Base-by-base conservation (phyloP, 768 basidiomycete genomes). In the Xerocomus spinulosus region DNA sequence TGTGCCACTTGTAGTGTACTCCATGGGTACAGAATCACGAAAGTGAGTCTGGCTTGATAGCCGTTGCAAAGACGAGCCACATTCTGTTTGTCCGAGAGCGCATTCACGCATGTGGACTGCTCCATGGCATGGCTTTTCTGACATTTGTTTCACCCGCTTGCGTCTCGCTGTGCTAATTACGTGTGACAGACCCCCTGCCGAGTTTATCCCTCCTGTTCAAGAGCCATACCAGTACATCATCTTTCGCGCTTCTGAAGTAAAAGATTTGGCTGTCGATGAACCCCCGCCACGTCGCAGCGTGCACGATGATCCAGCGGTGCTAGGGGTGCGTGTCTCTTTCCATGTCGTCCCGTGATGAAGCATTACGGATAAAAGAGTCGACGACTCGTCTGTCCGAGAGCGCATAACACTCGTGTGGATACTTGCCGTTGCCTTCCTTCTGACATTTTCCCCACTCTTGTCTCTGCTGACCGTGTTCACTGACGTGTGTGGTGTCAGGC, bases 181-280 rank as follows among this genome's bases (percentile, higher is more conserved):
- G 44, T 48, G 43, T 33, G 26, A 33, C 59, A 87, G 86, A 54
- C 83, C 86, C 9, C 79, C 82, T 33, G 67, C 77, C 28, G 84
- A 92, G 64, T 93, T 82, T 67, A 89, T 91, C 48, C 85, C 90
- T 4, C 87, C 90, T 0, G 83, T 85, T 36, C 81, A 82, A 62
- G 85, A 86, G 50, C 87, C 88, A 0, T 93, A 92, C 64, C 79
- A 86, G 54, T 92, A 89, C 68, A 92, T 93, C 68, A 87, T 93
- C 54, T 93, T 93, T 70, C 87, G 87, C 44, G 89, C 89, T 7
- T 87, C 87, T 3, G 88, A 92, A 67, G 89, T 92, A 52, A 91
- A 92, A 60, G 89, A 92, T 61, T 75, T 92, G n/a, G 76, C 85
- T 23, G 87, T 92, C 13, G 89, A 92, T 57, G 85, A 89, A 50